These are phyloP conservation scores for Leccinellum luteum DNA, from an alignment of 768 basidiomycete genomes.

Conservation along the genomic window DNA sequence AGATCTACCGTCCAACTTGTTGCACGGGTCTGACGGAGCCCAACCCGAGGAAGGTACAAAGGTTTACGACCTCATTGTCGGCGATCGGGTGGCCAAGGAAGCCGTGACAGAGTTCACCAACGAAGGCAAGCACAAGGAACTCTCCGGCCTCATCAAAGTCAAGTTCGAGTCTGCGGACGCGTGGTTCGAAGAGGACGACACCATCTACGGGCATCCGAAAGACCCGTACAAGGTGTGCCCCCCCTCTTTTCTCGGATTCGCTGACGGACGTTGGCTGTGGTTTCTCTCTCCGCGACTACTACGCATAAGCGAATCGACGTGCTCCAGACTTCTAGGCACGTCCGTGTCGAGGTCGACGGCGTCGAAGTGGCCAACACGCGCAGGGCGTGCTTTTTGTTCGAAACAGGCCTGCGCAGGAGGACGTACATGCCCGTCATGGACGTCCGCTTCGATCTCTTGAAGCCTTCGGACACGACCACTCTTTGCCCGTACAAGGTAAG, in stretches of 20 bases:
- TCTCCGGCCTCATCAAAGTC: conserved; percentile 49
- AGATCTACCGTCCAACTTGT: conserved; percentile 44
- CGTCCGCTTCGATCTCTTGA: conserved; percentile 48
- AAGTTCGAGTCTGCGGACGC: conserved; percentile 50
- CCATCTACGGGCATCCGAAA: conserved; percentile 58
- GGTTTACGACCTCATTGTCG: conserved; percentile 48
- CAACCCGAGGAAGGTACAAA: conserved; percentile 32
- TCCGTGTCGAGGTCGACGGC: conserved; percentile 60
- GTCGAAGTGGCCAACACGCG: conserved; percentile 59
- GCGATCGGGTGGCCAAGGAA: conserved; percentile 34
- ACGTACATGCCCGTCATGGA: conserved; percentile 63
- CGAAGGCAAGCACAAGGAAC: conserved; percentile 31
- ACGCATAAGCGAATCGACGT: conserved; percentile 54
- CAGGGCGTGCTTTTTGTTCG: conserved; percentile 53
- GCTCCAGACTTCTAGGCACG: conserved; percentile 56
- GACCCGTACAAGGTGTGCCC: conserved; percentile 65
- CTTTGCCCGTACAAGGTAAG: conserved; percentile 65
- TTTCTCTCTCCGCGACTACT: not conserved
- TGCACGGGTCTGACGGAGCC: conserved; percentile 32
- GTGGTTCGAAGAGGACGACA: conserved; percentile 72
- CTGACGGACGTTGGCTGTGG: not conserved
- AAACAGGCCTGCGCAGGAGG: conserved; percentile 54
- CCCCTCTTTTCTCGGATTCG: not conserved
- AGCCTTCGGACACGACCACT: conserved; percentile 44
- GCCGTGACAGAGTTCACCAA: conserved; percentile 37